These are phyloP conservation scores for Wickerhamiella lipophila DNA, from an alignment of 805 yeast species.

Conservation along the genomic window DNA sequence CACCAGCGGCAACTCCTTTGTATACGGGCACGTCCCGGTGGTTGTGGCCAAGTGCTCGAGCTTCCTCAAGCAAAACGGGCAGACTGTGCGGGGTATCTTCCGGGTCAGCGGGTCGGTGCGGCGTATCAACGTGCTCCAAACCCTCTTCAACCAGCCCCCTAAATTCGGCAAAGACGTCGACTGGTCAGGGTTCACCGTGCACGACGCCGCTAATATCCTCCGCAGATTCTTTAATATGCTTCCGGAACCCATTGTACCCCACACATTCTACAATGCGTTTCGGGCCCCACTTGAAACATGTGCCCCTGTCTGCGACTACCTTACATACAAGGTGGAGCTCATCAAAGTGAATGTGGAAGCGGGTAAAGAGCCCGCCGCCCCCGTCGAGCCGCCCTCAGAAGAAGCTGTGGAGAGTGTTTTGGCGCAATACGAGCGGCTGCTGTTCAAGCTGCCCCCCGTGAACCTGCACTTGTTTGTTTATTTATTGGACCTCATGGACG, in stretches of 20 bases:
- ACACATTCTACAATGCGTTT: conserved; percentile 60
- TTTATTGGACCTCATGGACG: conserved; percentile 70
- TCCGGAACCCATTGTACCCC: conserved; percentile 86
- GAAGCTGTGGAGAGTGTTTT: conserved; percentile 36
- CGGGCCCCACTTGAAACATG: conserved; percentile 57
- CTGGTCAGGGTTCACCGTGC: conserved; percentile 93
- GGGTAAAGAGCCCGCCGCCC: conserved; percentile 7
- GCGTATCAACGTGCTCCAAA: conserved; percentile 75
- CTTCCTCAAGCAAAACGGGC: conserved; percentile 54
- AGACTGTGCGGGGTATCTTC: conserved; percentile 80
- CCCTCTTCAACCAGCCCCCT: conserved; percentile 75
- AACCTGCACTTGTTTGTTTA: conserved; percentile 75
- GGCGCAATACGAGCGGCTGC: conserved; percentile 54
- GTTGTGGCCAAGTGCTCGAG: conserved; percentile 95
- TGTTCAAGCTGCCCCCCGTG: conserved; percentile 58
- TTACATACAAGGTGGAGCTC: conserved; percentile 39
- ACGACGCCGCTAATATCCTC: conserved; percentile 87
- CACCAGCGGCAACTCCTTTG: conserved; percentile 44
- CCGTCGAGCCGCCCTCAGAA: conserved; percentile 3
- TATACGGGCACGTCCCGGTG: conserved; percentile 81
- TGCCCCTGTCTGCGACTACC: conserved; percentile 51
- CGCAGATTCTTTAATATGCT: conserved; percentile 75
- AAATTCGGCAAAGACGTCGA: conserved; percentile 72
- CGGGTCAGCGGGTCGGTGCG: conserved; percentile 86
- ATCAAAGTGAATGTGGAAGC: conserved; percentile 10